A percentile compares a stretch with the other conserved stretches of the same genome.
These are phyloP conservation scores for Piper betle DNA, from an alignment of 164 flowering plant species.

Conservation along the genomic window DNA sequence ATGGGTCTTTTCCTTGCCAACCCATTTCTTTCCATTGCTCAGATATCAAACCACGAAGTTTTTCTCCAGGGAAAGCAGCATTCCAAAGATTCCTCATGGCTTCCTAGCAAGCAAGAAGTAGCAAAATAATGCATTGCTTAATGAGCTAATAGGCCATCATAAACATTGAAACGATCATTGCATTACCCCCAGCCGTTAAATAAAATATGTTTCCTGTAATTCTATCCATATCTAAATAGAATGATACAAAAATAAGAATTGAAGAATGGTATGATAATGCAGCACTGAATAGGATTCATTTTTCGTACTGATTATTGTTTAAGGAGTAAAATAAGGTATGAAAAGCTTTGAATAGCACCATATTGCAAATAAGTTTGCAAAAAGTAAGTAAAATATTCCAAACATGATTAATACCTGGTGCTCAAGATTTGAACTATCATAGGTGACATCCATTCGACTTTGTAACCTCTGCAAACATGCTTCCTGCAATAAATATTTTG, in stretches of 20 bases:
- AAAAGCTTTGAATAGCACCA: background rate
- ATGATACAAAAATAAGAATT: no score
- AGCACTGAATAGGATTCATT: no score
- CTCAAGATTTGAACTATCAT: conserved; percentile 70
- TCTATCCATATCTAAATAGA: no score
- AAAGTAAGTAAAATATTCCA: no score
- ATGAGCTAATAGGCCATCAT: no score
- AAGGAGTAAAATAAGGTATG: background rate
- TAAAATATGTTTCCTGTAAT: no score
- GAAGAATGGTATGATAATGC: no score
- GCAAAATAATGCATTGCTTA: no score
- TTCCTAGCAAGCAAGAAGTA: conserved; percentile 7
- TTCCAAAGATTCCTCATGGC: conserved; percentile 18
- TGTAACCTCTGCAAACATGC: conserved; percentile 77
- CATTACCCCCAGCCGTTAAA: no score
- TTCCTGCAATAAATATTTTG: conserved; percentile 38
- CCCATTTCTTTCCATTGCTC: conserved; percentile 28
- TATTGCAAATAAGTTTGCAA: background rate
- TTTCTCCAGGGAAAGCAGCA: conserved; percentile 21
- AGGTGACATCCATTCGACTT: conserved; percentile 65
- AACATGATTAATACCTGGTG: conserved; percentile 51
- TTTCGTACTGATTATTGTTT: no score
- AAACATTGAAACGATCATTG: no score
- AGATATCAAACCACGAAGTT: conserved; percentile 19
- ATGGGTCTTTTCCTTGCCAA: conserved; percentile 26